A percentile compares a stretch with the other conserved stretches of the same genome.
Conservation (phyloP, 345 rosid species). For the Cochlearia excelsa region DNA sequence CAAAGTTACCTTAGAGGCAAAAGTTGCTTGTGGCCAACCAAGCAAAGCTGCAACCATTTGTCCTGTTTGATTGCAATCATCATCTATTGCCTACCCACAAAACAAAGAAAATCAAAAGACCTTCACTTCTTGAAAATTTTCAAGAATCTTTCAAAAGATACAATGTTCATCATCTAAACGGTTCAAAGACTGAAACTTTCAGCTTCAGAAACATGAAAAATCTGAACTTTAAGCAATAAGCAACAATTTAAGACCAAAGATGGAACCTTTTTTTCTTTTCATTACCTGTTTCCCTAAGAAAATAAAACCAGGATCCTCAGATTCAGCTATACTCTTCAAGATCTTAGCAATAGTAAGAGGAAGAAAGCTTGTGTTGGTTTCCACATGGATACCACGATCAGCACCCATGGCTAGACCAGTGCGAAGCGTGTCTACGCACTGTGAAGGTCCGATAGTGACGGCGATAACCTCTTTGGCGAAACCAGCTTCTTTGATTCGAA, state of each 20-base stretch:
- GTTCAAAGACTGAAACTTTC: neutral
- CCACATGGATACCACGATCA: constrained; percentile 79
- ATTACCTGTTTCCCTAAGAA: constrained; percentile 67
- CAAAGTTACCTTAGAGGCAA: constrained; percentile 81
- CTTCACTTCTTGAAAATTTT: neutral
- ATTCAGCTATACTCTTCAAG: constrained; percentile 62
- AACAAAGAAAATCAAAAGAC: neutral
- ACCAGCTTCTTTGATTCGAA: constrained; percentile 81
- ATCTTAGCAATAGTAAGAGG: constrained; percentile 81
- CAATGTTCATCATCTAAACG: constrained; percentile 14
- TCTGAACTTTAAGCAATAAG: neutral
- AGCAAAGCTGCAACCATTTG: constrained; percentile 96
- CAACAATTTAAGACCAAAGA: neutral
- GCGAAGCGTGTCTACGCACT: constrained; percentile 78
- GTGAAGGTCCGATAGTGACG: constrained; percentile 65
- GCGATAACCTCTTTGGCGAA: constrained; percentile 80
- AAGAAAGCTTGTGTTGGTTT: constrained; percentile 41
- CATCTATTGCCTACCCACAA: constrained; percentile 76
- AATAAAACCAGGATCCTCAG: constrained; percentile 78
- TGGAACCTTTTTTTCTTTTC: neutral
- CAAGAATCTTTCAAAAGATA: neutral
- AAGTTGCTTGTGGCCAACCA: constrained; percentile 94
- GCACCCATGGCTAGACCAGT: constrained; percentile 98
- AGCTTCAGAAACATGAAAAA: neutral
- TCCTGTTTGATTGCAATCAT: constrained; percentile 97